phyloP scores from a whole-genome alignment of 345 rosid genomes.

The Limnanthes douglasii region DNA sequence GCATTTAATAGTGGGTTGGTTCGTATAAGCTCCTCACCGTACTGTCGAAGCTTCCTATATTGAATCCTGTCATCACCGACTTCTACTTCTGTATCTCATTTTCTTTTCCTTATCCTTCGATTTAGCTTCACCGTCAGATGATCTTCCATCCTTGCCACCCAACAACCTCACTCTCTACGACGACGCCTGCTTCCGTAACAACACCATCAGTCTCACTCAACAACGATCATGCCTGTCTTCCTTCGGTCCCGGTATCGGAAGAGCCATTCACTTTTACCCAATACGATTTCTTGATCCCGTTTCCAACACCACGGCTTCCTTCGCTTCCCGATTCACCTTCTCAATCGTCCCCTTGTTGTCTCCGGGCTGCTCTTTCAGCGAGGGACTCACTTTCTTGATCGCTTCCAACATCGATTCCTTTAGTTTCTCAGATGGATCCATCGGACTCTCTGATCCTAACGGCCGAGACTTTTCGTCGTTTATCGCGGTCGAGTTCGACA shows the following conservation, averaged over 20 bases:
- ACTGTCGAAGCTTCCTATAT: too few relatives aligned
- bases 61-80: too few relatives aligned
- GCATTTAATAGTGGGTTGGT: too few relatives aligned
- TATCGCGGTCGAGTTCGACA: slow-evolving; percentile 74
- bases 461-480: slow-evolving; percentile 31
- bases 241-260: slow-evolving; percentile 40
- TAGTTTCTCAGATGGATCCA: slow-evolving; percentile 37
- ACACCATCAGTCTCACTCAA: slow-evolving; percentile 53
- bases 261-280: slow-evolving; percentile 46
- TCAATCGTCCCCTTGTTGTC: slow-evolving; percentile 33
- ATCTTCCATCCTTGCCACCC: too few relatives aligned
- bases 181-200: slow-evolving; percentile 35
- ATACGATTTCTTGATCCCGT: slow-evolving; percentile 40
- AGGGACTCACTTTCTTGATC: slow-evolving; percentile 71
- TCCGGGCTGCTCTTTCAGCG: slow-evolving; percentile 51
- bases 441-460: slow-evolving; percentile 42
- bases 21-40: too few relatives aligned
- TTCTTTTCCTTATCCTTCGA: too few relatives aligned
- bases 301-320: slow-evolving; percentile 37
- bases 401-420: slow-evolving; percentile 59
- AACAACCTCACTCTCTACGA: slow-evolving; percentile 59
- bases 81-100: too few relatives aligned
- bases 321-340: slow-evolving; percentile 59
- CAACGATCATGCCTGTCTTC: too few relatives aligned
- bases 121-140: too few relatives aligned